Base-by-base conservation (phyloP, 495 filamentous ascomycete genomes). In the Lasiosphaeria hispida region DNA sequence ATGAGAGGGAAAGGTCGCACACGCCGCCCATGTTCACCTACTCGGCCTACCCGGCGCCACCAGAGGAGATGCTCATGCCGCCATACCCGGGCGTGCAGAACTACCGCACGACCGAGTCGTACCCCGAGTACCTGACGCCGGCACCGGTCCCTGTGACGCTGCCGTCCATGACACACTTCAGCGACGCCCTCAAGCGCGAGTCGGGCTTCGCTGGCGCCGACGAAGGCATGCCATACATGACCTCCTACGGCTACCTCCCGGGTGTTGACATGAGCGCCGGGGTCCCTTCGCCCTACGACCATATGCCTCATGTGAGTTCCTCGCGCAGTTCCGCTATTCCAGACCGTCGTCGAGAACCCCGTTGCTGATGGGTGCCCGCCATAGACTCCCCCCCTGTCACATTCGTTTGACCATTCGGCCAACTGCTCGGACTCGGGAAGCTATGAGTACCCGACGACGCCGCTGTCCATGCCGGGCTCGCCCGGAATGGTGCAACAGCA, bases 311-410 rank as follows among this genome's bases (percentile, higher is more conserved):
- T 81, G 85, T 88, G 83, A 85, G 81, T 84, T 75, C 72, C 63
- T 68, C 69, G 61, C 72, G 67, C 68, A 69, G 65, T 64, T 48
- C 64, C 38, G 62, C 63, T 63, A 59, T 64, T 53, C 62, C 62
- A 61, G 59, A 44, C 38, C 15, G 54, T 47, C 63, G 67, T 56
- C 69, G 66, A 68, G 65, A 72, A 66, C 67, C 64, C 59, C 68
- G 72, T 75, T 78, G 73, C 76, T 79, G 76, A 79, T 70, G 69
- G 67, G 71, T 69, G 64, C 58, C 64, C 65, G 50, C 43, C 44
- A 64, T 80, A 95, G 90, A 93, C 92, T 75, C 91, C 91, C 75
- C 84, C 91, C 66, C 83, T 95, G 66, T 86, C 86, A 64, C 88
- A 91, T 61, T 86, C 87, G 14, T 90, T 88, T 72, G 89, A 92